phyloP scores from a whole-genome alignment of 164 flowering plant species.

The Amborella trichopoda region DNA sequence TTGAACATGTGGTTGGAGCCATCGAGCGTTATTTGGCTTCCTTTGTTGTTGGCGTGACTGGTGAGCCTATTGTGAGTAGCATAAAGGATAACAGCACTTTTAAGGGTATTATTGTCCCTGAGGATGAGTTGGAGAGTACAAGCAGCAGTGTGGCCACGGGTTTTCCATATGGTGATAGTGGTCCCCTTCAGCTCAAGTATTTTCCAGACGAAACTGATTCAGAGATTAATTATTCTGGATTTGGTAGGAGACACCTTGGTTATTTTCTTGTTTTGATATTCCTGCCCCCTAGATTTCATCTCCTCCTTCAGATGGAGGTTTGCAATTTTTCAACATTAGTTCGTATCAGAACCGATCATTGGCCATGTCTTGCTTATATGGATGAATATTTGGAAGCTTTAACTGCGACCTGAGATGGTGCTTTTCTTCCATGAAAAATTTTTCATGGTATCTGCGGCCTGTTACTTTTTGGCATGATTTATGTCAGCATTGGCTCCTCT shows the following conservation, averaged over 20 bases:
- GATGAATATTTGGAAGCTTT: conserved; percentile 95
- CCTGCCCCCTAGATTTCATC: conserved; percentile 92
- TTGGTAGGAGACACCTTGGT: conserved; percentile 50
- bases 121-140: conserved; percentile 16
- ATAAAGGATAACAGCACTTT: conserved; percentile 52
- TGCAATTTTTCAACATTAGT: conserved; percentile 64
- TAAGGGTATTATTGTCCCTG: conserved; percentile 42
- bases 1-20: conserved; percentile 35
- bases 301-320: conserved; percentile 86
- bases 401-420: conserved; percentile 26
- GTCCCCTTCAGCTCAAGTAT: conserved; percentile 61
- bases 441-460: too few species aligned
- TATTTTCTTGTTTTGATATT: conserved; percentile 58
- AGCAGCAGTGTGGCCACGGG: too few species aligned
- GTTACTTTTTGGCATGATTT: too few species aligned
- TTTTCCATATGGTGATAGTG: conserved; percentile 15
- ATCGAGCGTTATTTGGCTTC: conserved; percentile 54
- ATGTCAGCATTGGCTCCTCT: too few species aligned
- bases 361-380: conserved; percentile 96
- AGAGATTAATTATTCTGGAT: conserved; percentile 14
- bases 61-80: conserved; percentile 42
- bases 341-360: conserved; percentile 88
- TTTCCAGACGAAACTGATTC: conserved; percentile 33
- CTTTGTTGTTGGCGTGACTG: conserved; percentile 71
- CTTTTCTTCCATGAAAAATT: too few species aligned